Evolutionary conservation across 177 flowering plant species (phyloP).

Genomic region (Vitis hybrid): DNA sequence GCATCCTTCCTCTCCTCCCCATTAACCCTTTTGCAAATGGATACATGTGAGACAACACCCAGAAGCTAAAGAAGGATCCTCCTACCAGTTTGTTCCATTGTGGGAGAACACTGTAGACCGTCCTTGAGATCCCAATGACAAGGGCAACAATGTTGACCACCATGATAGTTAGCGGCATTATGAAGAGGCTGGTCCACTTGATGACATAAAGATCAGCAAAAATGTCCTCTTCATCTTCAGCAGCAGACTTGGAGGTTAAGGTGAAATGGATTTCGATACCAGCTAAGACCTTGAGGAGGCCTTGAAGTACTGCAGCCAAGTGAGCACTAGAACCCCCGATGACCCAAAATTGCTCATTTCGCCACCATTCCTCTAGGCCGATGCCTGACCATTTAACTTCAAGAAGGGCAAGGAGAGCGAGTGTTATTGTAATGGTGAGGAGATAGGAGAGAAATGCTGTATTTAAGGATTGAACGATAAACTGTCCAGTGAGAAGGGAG

Average conservation of each 20-base stretch:
- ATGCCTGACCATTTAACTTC: slow-evolving; percentile 80
- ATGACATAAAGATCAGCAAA: slow-evolving; percentile 67
- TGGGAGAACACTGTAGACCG: slow-evolving; percentile 65
- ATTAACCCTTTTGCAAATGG: slow-evolving; percentile 72
- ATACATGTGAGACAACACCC: slow-evolving; percentile 80
- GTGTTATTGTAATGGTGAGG: slow-evolving; percentile 47
- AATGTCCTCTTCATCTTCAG: slow-evolving; percentile 60
- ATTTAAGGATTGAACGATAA: slow-evolving; percentile 57
- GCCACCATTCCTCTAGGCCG: slow-evolving; percentile 74
- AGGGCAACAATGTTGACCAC: slow-evolving; percentile 49
- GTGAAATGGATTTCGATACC: slow-evolving; percentile 76
- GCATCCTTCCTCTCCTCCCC: slow-evolving; percentile 70
- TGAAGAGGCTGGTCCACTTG: slow-evolving; percentile 68
- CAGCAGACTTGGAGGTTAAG: slow-evolving; percentile 56
- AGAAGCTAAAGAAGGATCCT: slow-evolving; percentile 64
- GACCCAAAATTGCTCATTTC: slow-evolving; percentile 74
- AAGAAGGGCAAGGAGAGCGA: slow-evolving; percentile 52
- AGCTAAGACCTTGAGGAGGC: slow-evolving; percentile 66
- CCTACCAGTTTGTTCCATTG: slow-evolving; percentile 69
- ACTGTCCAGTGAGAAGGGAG: slow-evolving; percentile 64
- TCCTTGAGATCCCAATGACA: slow-evolving; percentile 56
- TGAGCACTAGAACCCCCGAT: slow-evolving; percentile 80
- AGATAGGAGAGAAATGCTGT: slow-evolving; percentile 56
- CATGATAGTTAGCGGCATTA: slow-evolving; percentile 61
- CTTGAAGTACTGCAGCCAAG: slow-evolving; percentile 68